phyloP scores from a whole-genome alignment of 2,329 filamentous ascomycete genomes.

The Nigrograna mackinnonii region DNA sequence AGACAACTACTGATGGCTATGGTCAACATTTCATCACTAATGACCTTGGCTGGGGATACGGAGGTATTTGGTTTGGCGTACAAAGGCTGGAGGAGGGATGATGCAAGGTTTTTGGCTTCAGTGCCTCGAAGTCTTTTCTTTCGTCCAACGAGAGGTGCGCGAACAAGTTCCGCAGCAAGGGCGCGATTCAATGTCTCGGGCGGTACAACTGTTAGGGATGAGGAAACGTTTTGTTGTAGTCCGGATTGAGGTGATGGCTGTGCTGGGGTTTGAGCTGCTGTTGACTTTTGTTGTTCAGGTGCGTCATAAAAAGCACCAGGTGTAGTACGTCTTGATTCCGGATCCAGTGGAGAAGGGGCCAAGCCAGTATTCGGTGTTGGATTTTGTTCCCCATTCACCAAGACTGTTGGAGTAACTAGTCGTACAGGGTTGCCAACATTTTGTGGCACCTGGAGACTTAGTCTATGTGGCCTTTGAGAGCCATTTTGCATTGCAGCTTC shows the following conservation, averaged over 20 bases:
- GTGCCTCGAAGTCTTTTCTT: slow-evolving; percentile 46
- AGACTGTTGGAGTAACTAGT: slow-evolving; percentile 62
- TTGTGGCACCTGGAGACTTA: slow-evolving; percentile 67
- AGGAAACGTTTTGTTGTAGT: slow-evolving; percentile 4
- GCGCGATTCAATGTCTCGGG: slow-evolving; percentile 50
- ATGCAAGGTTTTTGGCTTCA: slow-evolving; percentile 52
- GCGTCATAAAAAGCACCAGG: slow-evolving; percentile 21
- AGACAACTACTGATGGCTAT: slow-evolving; percentile 50
- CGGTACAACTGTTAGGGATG: slow-evolving; percentile 23
- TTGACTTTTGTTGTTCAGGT: slow-evolving; percentile 17
- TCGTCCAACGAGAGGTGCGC: slow-evolving; percentile 47
- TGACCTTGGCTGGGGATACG: slow-evolving; percentile 27
- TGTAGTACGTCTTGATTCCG: slow-evolving; percentile 19
- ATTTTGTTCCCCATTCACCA: slow-evolving; percentile 55
- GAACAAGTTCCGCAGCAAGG: slow-evolving; percentile 51
- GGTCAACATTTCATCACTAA: slow-evolving; percentile 39
- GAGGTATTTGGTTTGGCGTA: slow-evolving; percentile 30
- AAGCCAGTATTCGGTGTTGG: slow-evolving; percentile 24
- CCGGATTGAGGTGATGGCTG: slow-evolving; percentile 28
- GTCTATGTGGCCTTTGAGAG: slow-evolving; percentile 50
- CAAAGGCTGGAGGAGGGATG: slow-evolving; percentile 45
- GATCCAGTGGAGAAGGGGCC: slow-evolving; percentile 25
- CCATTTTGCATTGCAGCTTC: slow-evolving; percentile 22
- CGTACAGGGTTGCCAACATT: slow-evolving; percentile 63
- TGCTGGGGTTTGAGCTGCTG: slow-evolving; percentile 31